Base-by-base conservation (phyloP, 352 stramenopile genomes). In the Pythium pectinolyticum region DNA sequence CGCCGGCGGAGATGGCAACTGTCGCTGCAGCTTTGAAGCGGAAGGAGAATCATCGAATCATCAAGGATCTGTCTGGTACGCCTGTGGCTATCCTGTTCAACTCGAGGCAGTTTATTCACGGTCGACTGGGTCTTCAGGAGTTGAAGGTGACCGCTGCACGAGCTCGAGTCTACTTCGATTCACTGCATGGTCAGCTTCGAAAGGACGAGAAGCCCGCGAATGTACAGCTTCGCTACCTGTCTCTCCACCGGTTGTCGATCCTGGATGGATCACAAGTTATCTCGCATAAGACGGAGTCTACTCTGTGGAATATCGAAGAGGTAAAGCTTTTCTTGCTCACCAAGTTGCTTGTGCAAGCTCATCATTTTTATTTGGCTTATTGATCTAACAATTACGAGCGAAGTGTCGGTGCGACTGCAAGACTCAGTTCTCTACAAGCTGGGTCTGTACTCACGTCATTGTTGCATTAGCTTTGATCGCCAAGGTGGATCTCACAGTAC, bases 351-450 rank as follows among this genome's bases (percentile, higher is more conserved):
- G 32, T 39, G 32, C 9, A 39, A 14, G 39, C 39, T 50, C 24
- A 19, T 50, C 7, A 25, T 31, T 25, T 11, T 25, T 50, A n/a
- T 28, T 28, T 50, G 43, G 4, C 30, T 31, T 50, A 15, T 50
- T 61, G 54, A 69, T 69, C 5, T 41, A 46, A 52, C 48, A 57
- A n/a, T 25, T 69, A 12, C 28, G 62, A 35, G 22, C 19, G 5
- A 46, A 50, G n/a, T 64, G 52, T 31, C 27, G 48, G 12, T 64
- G 62, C 27, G 62, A 69, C 25, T 69, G 62, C 39, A 69, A 69
- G 25, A 20, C n/a, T 4, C 62, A 61, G 32, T 52, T 55, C 28
- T 50, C 62, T 5, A 64, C 43, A 3, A 43, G 52, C 2, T 67
- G 51, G 32, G 24, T 51, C 2, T 64, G 49, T 20, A 53, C 37